Evolutionary conservation across 495 filamentous ascomycete species (phyloP), one percentile per base, ranked within the genome.

Genomic region (Staphylotrichum tortipilum): DNA sequence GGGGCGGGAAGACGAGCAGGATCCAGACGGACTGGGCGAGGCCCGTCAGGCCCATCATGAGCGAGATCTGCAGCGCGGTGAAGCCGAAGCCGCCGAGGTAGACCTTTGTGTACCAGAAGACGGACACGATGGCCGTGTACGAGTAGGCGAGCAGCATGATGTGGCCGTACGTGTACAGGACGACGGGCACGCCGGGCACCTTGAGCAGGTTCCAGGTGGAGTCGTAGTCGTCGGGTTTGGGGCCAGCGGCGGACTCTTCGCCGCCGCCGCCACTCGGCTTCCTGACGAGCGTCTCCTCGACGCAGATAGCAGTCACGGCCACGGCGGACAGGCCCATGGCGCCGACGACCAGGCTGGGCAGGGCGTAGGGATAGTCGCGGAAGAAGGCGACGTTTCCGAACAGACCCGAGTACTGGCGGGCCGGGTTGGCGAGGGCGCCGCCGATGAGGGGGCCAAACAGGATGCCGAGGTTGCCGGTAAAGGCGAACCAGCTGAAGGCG

Each of bases 401-500:
- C 0, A 75, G 40, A 4, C 63, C 46, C 1, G 77, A 75, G 44
- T 77, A 84, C 56, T 81, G 77, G 7, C 64, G 53, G 7, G 72
- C 78, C 9, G 84, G 83, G 40, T 78, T 71, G n/a, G 78, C 77
- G 10, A 88, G 68, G 6, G 67, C 68, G 42, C 83, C 83, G 42
- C 80, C 83, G 39, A 88, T 58, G 3, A 86, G 42, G 17, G 83
- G 82, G 0, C 84, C 84, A 4, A 84, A 30, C 54, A 85, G 77
- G 21, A 86, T 78, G n/a, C 84, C 84, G 17, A 86, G 2, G 55
- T 87, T 86, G 21, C 79, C 75, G 4, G 69, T 67, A 53, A 88
- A 84, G 17, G 82, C 79, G 56, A 86, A 88, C 70, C 78, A 84
- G 56, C 79, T 80, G 61, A 88, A 88, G 10, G 82, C 79, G 21